A percentile compares a stretch with the other conserved stretches of the same genome.
Conservation (phyloP, 371 early-diverging fungal genomes). For the Racocetra persica region DNA sequence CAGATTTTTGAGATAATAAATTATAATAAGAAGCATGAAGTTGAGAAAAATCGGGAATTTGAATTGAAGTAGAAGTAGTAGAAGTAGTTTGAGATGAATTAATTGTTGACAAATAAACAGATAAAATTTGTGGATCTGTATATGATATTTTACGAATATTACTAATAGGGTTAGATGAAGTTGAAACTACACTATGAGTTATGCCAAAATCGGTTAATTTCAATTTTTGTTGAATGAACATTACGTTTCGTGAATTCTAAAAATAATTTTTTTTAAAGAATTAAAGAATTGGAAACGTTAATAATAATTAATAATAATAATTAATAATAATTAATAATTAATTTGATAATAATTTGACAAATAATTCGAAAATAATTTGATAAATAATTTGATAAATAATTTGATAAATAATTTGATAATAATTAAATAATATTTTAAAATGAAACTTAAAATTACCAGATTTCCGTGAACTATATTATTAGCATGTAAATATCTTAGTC, state of each 20-base stretch:
- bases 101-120: too few species aligned
- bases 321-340: too few species aligned
- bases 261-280: background rate
- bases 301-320: background rate
- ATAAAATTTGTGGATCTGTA: slow-evolving; percentile 6
- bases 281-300: too few species aligned
- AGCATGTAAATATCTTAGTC: background rate
- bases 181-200: background rate
- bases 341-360: background rate
- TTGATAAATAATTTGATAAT: background rate
- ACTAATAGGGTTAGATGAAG: background rate
- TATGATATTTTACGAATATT: background rate
- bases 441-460: slow-evolving; percentile 26
- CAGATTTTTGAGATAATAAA: background rate
- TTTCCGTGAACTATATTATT: slow-evolving; percentile 17
- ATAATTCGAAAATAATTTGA: background rate
- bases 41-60: too few species aligned
- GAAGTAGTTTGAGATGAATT: too few species aligned
- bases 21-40: background rate
- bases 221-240: background rate
- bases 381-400: background rate
- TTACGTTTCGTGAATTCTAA: slow-evolving; percentile 3
- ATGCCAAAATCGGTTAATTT: slow-evolving; percentile 21
- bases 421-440: too few species aligned
- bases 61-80: too few species aligned